These are phyloP conservation scores for Agarophyton chilense DNA, from an alignment of 23 red algal species.

Conservation along the genomic window DNA sequence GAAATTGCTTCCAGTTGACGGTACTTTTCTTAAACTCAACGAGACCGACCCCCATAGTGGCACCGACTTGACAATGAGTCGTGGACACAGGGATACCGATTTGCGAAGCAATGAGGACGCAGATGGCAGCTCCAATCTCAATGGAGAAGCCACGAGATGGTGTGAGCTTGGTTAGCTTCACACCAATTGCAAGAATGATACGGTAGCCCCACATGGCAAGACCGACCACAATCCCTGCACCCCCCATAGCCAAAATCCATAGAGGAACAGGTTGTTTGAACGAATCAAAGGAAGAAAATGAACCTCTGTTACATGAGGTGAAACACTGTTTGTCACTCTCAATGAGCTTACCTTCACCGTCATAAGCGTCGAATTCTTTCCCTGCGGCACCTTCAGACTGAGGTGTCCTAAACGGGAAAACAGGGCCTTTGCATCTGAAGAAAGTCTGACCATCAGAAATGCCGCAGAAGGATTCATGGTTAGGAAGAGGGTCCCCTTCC, in stretches of 20 bases:
- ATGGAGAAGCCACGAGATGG: slow-evolving; percentile 95
- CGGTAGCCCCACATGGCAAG: slow-evolving; percentile 92
- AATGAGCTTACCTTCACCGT: slow-evolving; percentile 14
- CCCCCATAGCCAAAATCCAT: slow-evolving; percentile 94
- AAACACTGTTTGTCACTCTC: slow-evolving; percentile 23
- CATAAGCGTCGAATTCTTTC: slow-evolving; percentile 10
- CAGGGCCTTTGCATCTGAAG: slow-evolving; percentile 33
- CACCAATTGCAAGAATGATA: slow-evolving; percentile 94
- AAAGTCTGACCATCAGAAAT: slow-evolving; percentile 24
- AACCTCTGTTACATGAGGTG: slow-evolving; percentile 46
- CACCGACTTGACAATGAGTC: slow-evolving; percentile 94
- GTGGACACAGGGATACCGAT: slow-evolving; percentile 94
- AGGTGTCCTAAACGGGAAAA: slow-evolving; percentile 13
- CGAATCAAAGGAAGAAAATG: not conserved
- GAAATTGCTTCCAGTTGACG: slow-evolving; percentile 92
- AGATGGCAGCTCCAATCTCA: slow-evolving; percentile 91
- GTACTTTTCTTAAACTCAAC: slow-evolving; percentile 74
- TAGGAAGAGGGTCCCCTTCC: slow-evolving; percentile 50
- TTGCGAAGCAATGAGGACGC: slow-evolving; percentile 88
- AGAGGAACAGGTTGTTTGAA: slow-evolving; percentile 55
- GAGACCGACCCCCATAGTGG: slow-evolving; percentile 84
- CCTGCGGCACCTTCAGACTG: not conserved
- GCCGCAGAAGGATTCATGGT: slow-evolving; percentile 68
- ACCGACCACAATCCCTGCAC: slow-evolving; percentile 83
- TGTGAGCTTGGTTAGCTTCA: slow-evolving; percentile 96